Base-by-base conservation (phyloP, 2,329 filamentous ascomycete genomes). In the Phialophora chinensis region DNA sequence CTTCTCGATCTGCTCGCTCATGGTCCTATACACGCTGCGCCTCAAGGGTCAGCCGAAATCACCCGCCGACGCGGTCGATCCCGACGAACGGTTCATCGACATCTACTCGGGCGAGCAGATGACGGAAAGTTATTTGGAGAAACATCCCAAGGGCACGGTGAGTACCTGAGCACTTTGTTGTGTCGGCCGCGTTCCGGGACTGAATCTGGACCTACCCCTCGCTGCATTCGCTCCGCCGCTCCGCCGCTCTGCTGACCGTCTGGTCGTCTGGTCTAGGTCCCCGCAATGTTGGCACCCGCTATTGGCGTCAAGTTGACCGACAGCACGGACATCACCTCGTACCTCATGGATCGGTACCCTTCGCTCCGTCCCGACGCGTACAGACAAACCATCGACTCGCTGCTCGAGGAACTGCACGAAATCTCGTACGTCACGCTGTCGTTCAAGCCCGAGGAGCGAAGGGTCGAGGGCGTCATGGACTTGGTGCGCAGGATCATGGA, bases 1-100 rank as follows among this genome's bases (percentile, higher is more conserved):
- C 31, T 63, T 63, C 35, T 66, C 65, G 17, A 66, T 66, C 62
- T 66, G 65, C 35, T 66, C 65, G 14, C 55, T 66, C 6, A 63
- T 63, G 65, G 50, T 57, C 7, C 35, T 66, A 6, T 63, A 58
- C 33, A 66, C 65, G 4, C 12, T 66, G 10, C 60, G 65, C 4
- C 23, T 44, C 11, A 63, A 56, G 17, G 55, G 65, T 2, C 5
- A 57, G 29, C 65, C 65, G 3, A 53, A 47, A n/a, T 55, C 53
- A 7, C 20, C 60, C 23, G 49, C 50, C 17, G 20, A 47, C 10
- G 65, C 60, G 6, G 60, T 63, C 42, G 61, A 63, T 5, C 53
- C 55, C 4, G 38, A 58, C 8, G 54, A 63, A 31, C 12, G 47
- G 14, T 57, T 63, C 42, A 53, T 63, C n/a, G 60, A 66, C 42